phyloP scores from a whole-genome alignment of 768 basidiomycete genomes.

The Steccherinum ochraceum region DNA sequence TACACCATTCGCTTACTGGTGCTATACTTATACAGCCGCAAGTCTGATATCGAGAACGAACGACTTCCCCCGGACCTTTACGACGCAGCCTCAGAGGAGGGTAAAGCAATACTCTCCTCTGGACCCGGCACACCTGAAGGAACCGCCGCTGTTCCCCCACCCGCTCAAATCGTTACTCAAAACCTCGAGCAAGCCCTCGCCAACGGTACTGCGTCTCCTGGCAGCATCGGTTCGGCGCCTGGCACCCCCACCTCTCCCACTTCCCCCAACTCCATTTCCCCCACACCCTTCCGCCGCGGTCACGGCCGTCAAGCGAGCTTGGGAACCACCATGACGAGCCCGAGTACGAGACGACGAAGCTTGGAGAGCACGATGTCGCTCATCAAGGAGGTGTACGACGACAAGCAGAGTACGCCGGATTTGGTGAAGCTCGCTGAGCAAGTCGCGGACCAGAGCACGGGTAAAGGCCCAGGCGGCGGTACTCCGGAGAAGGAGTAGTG shows the following conservation, averaged over 20 bases:
- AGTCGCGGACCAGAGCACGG: slow-evolving; percentile 9
- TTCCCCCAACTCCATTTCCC: slow-evolving; percentile 30
- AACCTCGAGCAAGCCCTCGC: slow-evolving; percentile 26
- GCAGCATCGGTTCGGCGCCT: slow-evolving; percentile 33
- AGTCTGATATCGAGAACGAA: slow-evolving; percentile 98
- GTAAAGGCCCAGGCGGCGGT: background rate
- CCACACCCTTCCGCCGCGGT: slow-evolving; percentile 56
- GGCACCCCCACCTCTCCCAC: slow-evolving; percentile 41
- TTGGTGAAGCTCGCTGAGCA: slow-evolving; percentile 21
- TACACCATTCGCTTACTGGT: background rate
- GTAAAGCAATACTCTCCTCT: slow-evolving; percentile 49
- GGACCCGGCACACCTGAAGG: slow-evolving; percentile 54
- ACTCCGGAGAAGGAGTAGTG: background rate
- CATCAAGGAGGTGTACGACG: slow-evolving; percentile 90
- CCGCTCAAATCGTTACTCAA: slow-evolving; percentile 23
- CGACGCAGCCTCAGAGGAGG: slow-evolving; percentile 71
- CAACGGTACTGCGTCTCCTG: slow-evolving; percentile 8
- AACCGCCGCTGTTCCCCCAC: slow-evolving; percentile 22
- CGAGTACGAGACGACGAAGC: slow-evolving; percentile 85
- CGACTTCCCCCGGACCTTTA: slow-evolving; percentile 94
- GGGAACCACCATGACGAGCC: slow-evolving; percentile 93
- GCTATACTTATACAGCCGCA: slow-evolving; percentile 50
- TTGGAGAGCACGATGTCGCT: slow-evolving; percentile 94
- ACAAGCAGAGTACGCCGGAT: slow-evolving; percentile 31
- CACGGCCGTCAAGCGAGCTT: slow-evolving; percentile 76